phyloP scores from a whole-genome alignment of 2,329 filamentous ascomycete species.

The Talaromyces funiculosus region DNA sequence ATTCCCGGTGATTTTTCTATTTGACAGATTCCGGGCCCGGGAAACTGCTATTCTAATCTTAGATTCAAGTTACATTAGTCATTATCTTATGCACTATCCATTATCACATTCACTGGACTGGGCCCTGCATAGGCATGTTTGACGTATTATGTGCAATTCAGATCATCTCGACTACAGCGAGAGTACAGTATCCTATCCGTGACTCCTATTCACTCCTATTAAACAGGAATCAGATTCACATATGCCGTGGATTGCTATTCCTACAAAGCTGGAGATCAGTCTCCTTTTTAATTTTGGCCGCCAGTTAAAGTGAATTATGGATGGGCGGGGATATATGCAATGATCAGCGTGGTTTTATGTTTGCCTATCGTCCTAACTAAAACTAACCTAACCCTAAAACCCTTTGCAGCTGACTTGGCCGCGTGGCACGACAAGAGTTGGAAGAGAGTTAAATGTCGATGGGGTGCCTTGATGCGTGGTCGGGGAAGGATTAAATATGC shows the following conservation, averaged over 20 bases:
- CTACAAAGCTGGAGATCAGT: not conserved
- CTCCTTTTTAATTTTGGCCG: not conserved
- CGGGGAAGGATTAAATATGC: not conserved
- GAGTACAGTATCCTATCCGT: not conserved
- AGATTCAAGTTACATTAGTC: not conserved
- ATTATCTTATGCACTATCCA: not conserved
- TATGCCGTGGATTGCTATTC: not conserved
- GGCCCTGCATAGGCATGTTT: not conserved
- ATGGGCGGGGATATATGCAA: not conserved
- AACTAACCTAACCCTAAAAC: not conserved
- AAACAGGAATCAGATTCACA: not conserved
- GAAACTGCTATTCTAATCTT: not conserved
- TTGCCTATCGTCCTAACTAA: not conserved
- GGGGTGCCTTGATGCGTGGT: not conserved
- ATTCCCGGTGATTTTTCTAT: not conserved
- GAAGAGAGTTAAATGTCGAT: not conserved
- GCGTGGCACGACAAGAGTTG: not conserved
- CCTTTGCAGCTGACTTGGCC: not conserved
- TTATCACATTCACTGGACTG: not conserved
- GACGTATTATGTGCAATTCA: not conserved
- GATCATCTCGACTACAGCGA: not conserved
- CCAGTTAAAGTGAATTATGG: not conserved
- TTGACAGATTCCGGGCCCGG: not conserved
- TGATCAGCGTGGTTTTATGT: not conserved
- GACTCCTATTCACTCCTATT: not conserved